Conservation (phyloP, 2,329 filamentous ascomycete genomes). For the Ceratocystis albifundus region DNA sequence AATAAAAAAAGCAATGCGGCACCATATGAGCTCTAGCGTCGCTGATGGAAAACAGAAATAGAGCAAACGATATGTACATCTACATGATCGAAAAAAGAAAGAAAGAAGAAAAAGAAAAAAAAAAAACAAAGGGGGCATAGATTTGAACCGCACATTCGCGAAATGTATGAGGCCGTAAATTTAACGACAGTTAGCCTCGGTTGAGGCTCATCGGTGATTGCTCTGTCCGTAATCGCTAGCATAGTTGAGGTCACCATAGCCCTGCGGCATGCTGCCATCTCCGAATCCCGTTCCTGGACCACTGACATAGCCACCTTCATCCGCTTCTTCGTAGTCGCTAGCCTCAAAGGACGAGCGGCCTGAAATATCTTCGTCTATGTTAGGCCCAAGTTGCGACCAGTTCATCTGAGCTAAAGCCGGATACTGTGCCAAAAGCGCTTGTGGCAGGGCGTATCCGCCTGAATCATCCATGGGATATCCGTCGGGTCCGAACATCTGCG, state of each 20-base stretch:
- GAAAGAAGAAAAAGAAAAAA: neutral
- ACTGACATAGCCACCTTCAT: conserved; percentile 57
- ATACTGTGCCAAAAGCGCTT: conserved; percentile 80
- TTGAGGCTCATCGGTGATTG: conserved; percentile 27
- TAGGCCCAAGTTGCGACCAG: conserved; percentile 56
- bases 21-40: neutral
- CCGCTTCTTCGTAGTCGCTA: conserved; percentile 63
- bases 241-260: conserved; percentile 44
- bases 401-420: conserved; percentile 84
- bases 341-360: conserved; percentile 73
- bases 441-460: conserved; percentile 61
- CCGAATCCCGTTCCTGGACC: conserved; percentile 50
- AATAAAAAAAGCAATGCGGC: neutral
- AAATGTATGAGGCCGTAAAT: neutral
- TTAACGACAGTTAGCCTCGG: neutral
- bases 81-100: neutral
- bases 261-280: conserved; percentile 44
- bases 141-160: neutral
- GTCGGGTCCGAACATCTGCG: conserved; percentile 47
- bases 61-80: neutral
- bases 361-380: conserved; percentile 63
- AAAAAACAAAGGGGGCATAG: neutral
- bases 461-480: conserved; percentile 46
- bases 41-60: neutral
- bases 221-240: conserved; percentile 39